phyloP scores from a whole-genome alignment of 2,329 filamentous ascomycete genomes.

The Xylaria sp. region DNA sequence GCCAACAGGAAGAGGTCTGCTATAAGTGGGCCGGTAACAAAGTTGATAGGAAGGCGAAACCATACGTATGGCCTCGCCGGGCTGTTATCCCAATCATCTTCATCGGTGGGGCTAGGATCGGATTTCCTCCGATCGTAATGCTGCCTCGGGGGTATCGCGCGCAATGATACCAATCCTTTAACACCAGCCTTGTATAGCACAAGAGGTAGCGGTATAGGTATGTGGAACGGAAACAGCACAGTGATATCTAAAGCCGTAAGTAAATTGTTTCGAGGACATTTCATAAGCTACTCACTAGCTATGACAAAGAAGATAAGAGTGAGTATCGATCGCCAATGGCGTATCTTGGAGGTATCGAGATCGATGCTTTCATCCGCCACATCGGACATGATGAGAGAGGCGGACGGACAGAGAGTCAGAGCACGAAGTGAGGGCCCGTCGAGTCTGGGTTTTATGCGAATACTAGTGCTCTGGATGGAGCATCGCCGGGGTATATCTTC shows the following conservation, averaged over 20 bases:
- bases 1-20: slow-evolving; percentile 78
- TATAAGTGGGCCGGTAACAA: slow-evolving; percentile 76
- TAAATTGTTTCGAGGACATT: slow-evolving; percentile 5
- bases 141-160: slow-evolving; percentile 63
- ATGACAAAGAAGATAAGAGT: slow-evolving; percentile 75
- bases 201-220: slow-evolving; percentile 70
- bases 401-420: slow-evolving; percentile 3
- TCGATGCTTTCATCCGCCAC: slow-evolving; percentile 30
- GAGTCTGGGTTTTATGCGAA: slow-evolving; percentile 16
- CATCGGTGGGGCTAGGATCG: not conserved
- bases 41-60: slow-evolving; percentile 72
- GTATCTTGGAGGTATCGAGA: slow-evolving; percentile 66
- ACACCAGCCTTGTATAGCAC: slow-evolving; percentile 58
- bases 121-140: slow-evolving; percentile 39
- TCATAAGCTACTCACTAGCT: slow-evolving; percentile 67
- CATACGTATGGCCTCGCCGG: slow-evolving; percentile 57
- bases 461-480: slow-evolving; percentile 16
- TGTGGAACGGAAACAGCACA: slow-evolving; percentile 75
- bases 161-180: slow-evolving; percentile 55
- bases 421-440: not conserved
- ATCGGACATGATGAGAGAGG: slow-evolving; percentile 39
- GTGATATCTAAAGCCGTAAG: slow-evolving; percentile 65
- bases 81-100: slow-evolving; percentile 39
- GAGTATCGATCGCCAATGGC: slow-evolving; percentile 74
- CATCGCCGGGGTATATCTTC: slow-evolving; percentile 21